phyloP scores from a whole-genome alignment of 192 early-diverging fungal genomes.

The Podila horticola region DNA sequence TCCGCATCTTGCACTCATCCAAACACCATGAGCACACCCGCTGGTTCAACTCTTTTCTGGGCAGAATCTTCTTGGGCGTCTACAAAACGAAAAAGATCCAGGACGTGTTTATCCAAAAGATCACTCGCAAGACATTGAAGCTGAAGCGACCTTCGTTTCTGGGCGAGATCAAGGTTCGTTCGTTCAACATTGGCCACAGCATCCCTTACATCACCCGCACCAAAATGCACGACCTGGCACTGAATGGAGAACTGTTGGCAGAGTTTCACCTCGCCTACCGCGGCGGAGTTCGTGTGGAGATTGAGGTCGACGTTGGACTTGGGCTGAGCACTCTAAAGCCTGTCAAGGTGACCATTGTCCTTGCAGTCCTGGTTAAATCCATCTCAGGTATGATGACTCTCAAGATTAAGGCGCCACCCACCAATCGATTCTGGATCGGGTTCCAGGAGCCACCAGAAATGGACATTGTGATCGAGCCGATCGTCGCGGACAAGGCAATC shows the following conservation, averaged over 20 bases:
- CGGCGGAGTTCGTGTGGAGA: constrained; percentile 82
- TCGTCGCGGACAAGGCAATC: constrained; percentile 89
- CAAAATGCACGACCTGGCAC: constrained; percentile 70
- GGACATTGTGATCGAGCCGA: constrained; percentile 79
- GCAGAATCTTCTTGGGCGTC: constrained; percentile 81
- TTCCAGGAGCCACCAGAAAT: constrained; percentile 85
- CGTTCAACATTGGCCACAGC: constrained; percentile 82
- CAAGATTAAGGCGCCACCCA: constrained; percentile 82
- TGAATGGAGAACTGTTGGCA: constrained; percentile 76
- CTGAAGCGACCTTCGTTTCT: constrained; percentile 77
- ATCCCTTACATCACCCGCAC: constrained; percentile 86
- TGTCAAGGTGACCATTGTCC: constrained; percentile 80
- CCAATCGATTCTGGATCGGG: constrained; percentile 91
- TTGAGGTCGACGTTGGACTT: constrained; percentile 67
- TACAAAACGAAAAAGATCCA: constrained; percentile 74
- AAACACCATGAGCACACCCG: constrained; percentile 58
- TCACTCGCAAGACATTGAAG: constrained; percentile 73
- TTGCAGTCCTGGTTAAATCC: constrained; percentile 79
- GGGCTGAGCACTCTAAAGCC: constrained; percentile 52
- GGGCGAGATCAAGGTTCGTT: constrained; percentile 83
- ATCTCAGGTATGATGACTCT: constrained; percentile 83
- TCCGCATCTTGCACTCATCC: constrained; percentile 59
- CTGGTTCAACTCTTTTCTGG: constrained; percentile 89
- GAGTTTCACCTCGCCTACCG: constrained; percentile 86
- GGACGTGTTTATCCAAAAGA: constrained; percentile 72